Conservation (phyloP, 306 rosid species). For the Pyrus communis region DNA sequence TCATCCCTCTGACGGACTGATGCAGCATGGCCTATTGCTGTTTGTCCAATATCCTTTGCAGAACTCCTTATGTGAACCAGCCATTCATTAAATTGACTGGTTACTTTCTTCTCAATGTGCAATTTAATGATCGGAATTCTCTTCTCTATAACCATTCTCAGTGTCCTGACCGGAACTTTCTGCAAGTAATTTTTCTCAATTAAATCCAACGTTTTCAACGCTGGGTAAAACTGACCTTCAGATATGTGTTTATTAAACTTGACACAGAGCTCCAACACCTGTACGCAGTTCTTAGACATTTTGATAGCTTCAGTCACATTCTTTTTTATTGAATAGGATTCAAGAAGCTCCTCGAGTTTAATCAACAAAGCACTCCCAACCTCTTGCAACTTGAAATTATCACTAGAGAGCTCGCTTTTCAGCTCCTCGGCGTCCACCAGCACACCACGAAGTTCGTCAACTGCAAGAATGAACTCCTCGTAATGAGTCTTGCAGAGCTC, state of each 20-base stretch:
- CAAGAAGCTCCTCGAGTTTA: conserved; percentile 88
- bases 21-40: conserved; percentile 64
- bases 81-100: conserved; percentile 85
- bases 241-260: conserved; percentile 76
- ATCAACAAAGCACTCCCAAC: conserved; percentile 69
- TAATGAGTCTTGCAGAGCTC: conserved; percentile 97
- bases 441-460: conserved; percentile 93
- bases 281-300: conserved; percentile 63
- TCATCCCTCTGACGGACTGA: conserved; percentile 70
- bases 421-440: conserved; percentile 94
- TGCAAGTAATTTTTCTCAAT: conserved; percentile 61
- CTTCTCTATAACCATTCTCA: conserved; percentile 54
- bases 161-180: conserved; percentile 57
- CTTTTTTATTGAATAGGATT: conserved; percentile 69
- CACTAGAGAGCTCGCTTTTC: conserved; percentile 82
- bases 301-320: conserved; percentile 78
- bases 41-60: conserved; percentile 70
- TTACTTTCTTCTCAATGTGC: conserved; percentile 73
- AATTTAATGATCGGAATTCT: conserved; percentile 67
- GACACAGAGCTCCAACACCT: conserved; percentile 82
- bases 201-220: conserved; percentile 68
- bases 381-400: conserved; percentile 81
- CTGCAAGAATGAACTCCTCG: conserved; percentile 92
- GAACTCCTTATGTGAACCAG: conserved; percentile 77
- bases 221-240: conserved; percentile 64